Evolutionary conservation across 163 green algal species (phyloP).

Genomic region (Scenedesmus sp.): DNA sequence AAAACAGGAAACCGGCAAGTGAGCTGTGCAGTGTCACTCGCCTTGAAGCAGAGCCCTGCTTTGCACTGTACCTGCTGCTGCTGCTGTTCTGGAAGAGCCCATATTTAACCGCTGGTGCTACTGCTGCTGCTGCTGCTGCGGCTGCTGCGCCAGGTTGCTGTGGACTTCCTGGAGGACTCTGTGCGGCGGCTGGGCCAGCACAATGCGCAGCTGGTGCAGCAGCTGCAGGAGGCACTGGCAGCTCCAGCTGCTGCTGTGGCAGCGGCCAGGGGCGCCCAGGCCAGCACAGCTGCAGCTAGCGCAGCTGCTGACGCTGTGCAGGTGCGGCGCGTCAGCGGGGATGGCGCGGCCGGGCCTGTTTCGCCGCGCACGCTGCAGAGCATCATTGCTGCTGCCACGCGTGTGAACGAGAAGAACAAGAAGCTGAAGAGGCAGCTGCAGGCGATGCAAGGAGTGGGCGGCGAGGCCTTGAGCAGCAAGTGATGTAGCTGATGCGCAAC

Average conservation of each 20-base stretch:
- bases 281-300: background rate
- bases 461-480: background rate
- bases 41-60: no score
- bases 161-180: slow-evolving; percentile 44
- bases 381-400: slow-evolving; percentile 46
- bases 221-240: slow-evolving; percentile 36
- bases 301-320: slow-evolving; percentile 25
- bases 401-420: slow-evolving; percentile 54
- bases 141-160: slow-evolving; percentile 24
- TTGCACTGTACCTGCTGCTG: background rate
- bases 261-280: background rate
- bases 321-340: background rate
- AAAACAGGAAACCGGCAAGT: no score
- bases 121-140: background rate
- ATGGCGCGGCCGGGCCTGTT: background rate
- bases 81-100: no score
- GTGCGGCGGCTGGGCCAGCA: slow-evolving; percentile 47
- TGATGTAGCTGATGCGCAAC: background rate
- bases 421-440: slow-evolving; percentile 41
- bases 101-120: no score
- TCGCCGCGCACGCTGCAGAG: slow-evolving; percentile 39
- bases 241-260: background rate
- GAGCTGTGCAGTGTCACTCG: no score
- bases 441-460: slow-evolving; percentile 6
- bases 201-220: slow-evolving; percentile 45